These are phyloP conservation scores for Biscutella laevigata DNA, from an alignment of 441 rosid genomes.

Conservation along the genomic window DNA sequence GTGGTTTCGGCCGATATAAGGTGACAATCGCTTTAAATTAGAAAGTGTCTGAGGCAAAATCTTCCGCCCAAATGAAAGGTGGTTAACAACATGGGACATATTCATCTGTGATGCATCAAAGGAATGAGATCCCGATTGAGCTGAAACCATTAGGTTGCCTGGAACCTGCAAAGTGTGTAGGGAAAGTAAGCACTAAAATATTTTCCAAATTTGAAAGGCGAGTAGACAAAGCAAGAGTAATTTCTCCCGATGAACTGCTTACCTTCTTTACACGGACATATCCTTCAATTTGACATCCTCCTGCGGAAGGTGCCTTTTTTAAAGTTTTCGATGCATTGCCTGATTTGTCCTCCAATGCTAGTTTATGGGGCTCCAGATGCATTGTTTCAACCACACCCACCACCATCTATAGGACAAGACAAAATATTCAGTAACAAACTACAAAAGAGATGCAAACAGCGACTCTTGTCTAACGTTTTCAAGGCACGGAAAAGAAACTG, in stretches of 20 bases:
- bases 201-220: neutral
- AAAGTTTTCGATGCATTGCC: constrained; percentile 24
- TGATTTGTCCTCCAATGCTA: constrained; percentile 41
- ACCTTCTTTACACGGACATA: constrained; percentile 95
- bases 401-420: constrained; percentile 47
- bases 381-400: constrained; percentile 59
- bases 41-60: constrained; percentile 46
- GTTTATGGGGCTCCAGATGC: constrained; percentile 45
- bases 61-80: constrained; percentile 77
- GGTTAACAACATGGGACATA: constrained; percentile 88
- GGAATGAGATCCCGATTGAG: constrained; percentile 87
- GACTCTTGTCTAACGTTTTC: neutral
- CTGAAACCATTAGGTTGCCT: constrained; percentile 80
- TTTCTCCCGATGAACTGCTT: constrained; percentile 2
- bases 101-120: constrained; percentile 87
- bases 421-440: neutral
- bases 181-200: neutral
- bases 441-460: neutral
- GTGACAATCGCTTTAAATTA: constrained; percentile 59
- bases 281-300: constrained; percentile 98
- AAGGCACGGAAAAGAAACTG: neutral
- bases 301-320: constrained; percentile 57
- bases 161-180: constrained; percentile 57
- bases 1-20: constrained; percentile 73
- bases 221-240: neutral